Base-by-base conservation (phyloP, 257 asterid genomes). In the Gentiana dahurica region DNA sequence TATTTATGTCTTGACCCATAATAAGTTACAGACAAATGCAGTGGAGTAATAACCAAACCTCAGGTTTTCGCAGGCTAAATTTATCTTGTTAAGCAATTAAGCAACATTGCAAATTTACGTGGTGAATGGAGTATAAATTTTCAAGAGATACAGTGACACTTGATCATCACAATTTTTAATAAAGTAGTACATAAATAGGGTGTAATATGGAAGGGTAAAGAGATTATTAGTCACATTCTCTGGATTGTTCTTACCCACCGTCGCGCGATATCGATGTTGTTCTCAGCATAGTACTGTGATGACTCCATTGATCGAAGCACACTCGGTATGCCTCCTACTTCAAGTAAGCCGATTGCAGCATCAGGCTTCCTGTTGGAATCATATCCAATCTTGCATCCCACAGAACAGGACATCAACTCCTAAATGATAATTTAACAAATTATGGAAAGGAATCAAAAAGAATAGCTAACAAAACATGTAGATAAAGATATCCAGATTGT, bases 301-400 rank as follows among this genome's bases (percentile, higher is more conserved):
- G 99, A 78, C 76, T 92, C 99, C 99, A 92, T 92, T 33, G 99
- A 88, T 38, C 95, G 81, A 65, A 75, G 85, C 63, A 92, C 90
- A 50, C 84, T 62, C 12, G 83, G 65, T 49, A 73, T 56, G 56
- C 80, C 93, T 13, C 62, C 51, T 54, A 48, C 53, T 61, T 68
- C 86, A 59, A 82, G 77, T 45, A 38, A 12, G 36, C 94, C 93
- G 70, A 92, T 72, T 55, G 72, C 81, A 63, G 94, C 99, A 83
- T 92, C 99, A 9, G 79, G 62, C 61, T 74, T 77, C 79, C 59
- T 80, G 59, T 60, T 58, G 47, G 55, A 1, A 46, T 60, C 74
- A 59, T 13, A 62, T 56, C 83, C 85, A 70, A 81, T 83, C 70
- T 71, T 83, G 70, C 97, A 92, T 65, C 95, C 94, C 60, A 88